Conservation (phyloP, 768 basidiomycete species). For the Naematelia encephala region DNA sequence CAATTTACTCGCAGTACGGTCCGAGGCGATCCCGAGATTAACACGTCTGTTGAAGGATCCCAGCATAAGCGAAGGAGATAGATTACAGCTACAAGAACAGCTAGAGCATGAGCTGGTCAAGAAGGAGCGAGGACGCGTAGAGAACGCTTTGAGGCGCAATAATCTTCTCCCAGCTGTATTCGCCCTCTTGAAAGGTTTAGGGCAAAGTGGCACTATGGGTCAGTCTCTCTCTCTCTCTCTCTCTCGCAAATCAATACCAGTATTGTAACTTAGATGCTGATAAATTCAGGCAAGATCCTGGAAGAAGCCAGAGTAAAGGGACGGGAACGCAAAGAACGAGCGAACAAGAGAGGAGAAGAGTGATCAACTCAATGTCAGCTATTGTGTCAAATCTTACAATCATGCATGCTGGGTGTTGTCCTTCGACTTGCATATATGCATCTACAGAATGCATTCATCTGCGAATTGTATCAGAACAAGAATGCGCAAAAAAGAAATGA, state of each 20-base stretch:
- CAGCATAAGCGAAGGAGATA: slow-evolving; percentile 12
- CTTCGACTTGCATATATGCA: not conserved
- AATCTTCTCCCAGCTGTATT: slow-evolving; percentile 47
- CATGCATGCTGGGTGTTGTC: no score
- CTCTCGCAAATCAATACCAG: no score
- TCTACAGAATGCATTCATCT: no score
- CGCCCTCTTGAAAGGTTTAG: slow-evolving; percentile 39
- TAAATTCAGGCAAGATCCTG: slow-evolving; percentile 23
- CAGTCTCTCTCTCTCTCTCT: slow-evolving; percentile 9
- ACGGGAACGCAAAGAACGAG: slow-evolving; percentile 27
- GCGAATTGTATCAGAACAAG: no score
- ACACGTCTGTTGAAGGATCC: slow-evolving; percentile 59
- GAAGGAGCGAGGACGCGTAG: slow-evolving; percentile 24
- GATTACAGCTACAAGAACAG: slow-evolving; percentile 25
- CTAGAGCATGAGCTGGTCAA: slow-evolving; percentile 39
- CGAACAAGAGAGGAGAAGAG: slow-evolving; percentile 4
- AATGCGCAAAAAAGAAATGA: slow-evolving; percentile 7
- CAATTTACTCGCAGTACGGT: slow-evolving; percentile 80
- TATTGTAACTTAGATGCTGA: not conserved
- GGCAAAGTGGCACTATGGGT: slow-evolving; percentile 32
- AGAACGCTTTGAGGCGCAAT: slow-evolving; percentile 44
- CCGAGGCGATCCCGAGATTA: slow-evolving; percentile 71
- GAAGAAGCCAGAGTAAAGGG: slow-evolving; percentile 34
- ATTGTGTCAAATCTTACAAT: no score
- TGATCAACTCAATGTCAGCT: not conserved